phyloP scores from a whole-genome alignment of 2,329 filamentous ascomycete genomes.

The Neopestalotiopsis rosae region DNA sequence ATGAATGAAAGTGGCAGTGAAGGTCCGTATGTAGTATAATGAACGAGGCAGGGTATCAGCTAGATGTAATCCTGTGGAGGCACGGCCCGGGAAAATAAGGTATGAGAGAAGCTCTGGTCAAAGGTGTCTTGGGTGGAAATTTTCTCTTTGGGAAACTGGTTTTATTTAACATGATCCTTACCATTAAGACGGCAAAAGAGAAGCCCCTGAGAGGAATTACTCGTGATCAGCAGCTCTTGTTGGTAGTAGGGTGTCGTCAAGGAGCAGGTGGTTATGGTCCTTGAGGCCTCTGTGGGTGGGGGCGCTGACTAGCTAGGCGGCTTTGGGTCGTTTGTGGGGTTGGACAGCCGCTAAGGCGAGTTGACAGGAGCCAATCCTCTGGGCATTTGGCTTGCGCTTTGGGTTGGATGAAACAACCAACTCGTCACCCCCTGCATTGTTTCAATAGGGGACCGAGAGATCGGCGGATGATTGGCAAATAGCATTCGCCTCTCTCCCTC shows the following conservation, averaged over 20 bases:
- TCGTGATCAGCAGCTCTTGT: not conserved
- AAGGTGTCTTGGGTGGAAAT: not conserved
- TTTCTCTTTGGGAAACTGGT: not conserved
- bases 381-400: not conserved
- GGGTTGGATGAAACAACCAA: constrained; percentile 1
- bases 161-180: constrained; percentile 1
- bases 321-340: not conserved
- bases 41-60: not conserved
- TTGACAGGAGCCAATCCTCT: constrained; percentile 16
- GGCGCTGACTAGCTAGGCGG: not conserved
- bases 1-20: not conserved
- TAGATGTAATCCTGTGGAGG: not conserved
- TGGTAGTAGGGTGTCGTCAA: not conserved
- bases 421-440: constrained; percentile 4
- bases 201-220: not conserved
- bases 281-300: not conserved
- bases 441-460: constrained; percentile 2
- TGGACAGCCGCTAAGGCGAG: not conserved
- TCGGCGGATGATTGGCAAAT: constrained; percentile 10
- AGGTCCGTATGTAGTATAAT: not conserved
- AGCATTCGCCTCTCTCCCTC: not conserved
- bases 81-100: not conserved
- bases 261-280: not conserved
- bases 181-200: not conserved
- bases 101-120: not conserved